Evolutionary conservation across 768 basidiomycete species (phyloP), one percentile per base, ranked within the genome.

Genomic region (Pleurotus citrinopileatus): DNA sequence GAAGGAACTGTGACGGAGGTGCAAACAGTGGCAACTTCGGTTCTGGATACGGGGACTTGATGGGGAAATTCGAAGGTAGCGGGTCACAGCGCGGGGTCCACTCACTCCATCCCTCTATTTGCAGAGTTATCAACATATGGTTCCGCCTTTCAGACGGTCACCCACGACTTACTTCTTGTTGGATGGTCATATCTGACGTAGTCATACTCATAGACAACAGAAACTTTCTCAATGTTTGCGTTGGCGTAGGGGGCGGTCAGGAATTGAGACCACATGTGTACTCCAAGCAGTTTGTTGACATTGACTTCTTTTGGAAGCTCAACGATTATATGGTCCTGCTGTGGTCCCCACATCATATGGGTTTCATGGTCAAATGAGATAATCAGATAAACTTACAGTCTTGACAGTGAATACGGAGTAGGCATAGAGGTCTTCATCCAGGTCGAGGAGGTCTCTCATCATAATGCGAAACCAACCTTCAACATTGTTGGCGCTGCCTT

Each of bases 381-480:
- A 34, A 9, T 27, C 12, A 15, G 25, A 7, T 7, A 51, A n/a
- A 51, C 48, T 37, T 32, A 51, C 48, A 20, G 48, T 37, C 20
- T 19, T 51, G 17, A 51, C 48, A 28, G 32, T 51, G 32, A 29
- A 51, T n/a, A 51, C 48, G 22, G 29, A n/a, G 23, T 22, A 17
- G 9, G 13, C 37, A 6, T 12, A 37, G 10, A 34, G 15, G n/a
- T 51, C 48, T 12, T 44, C 43, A 22, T 27, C 43, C 8, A 27
- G 20, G 20, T 51, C 48, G 8, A 51, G 20, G 17, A 51, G 34
- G 22, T 51, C 48, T 25, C 34, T 34, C 8, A 51, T 17, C 48
- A 51, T 51, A 3, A 51, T 37, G n/a, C 48, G 48, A 23, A 51
- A 51, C 48, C 48, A 51, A 34, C 34, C 48, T 36, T 51, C 48